These are phyloP conservation scores for Thielaviopsis punctulata DNA, from an alignment of 2,329 filamentous ascomycete genomes.

Conservation along the genomic window DNA sequence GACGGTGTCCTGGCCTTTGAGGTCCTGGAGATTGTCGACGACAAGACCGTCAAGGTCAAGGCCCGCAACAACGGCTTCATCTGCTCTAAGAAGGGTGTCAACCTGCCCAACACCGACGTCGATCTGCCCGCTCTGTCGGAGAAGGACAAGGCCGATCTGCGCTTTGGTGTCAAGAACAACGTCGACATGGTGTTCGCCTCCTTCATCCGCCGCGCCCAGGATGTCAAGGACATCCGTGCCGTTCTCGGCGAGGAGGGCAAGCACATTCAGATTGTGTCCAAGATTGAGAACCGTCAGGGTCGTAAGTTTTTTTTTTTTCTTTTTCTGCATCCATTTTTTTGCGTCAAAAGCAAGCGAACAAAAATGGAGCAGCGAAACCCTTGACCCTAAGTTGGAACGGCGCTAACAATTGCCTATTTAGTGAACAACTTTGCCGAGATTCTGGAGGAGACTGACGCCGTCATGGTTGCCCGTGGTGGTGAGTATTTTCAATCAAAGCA, in stretches of 20 bases:
- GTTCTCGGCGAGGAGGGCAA: conserved; percentile 83
- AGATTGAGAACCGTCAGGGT: conserved; percentile 99
- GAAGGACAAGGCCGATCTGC: conserved; percentile 90
- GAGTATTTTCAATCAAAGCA: not conserved
- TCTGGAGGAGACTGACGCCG: conserved; percentile 85
- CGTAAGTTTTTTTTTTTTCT: conserved; percentile 18
- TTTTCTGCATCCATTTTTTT: not conserved
- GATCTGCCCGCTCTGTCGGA: conserved; percentile 93
- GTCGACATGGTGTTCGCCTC: conserved; percentile 99
- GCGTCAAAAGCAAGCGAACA: not conserved
- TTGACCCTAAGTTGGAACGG: not conserved
- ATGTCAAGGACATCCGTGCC: conserved; percentile 82
- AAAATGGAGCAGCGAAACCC: not conserved
- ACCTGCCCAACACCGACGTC: conserved; percentile 95
- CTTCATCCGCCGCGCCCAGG: conserved; percentile 87
- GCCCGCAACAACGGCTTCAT: conserved; percentile 97
- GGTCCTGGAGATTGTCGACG: conserved; percentile 72
- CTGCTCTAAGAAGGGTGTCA: conserved; percentile 97
- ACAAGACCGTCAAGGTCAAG: conserved; percentile 71
- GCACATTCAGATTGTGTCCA: conserved; percentile 98
- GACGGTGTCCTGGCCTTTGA: conserved; percentile 96
- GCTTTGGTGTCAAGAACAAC: conserved; percentile 93
- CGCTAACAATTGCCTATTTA: conserved; percentile 9
- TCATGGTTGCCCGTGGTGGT: conserved; percentile 96
- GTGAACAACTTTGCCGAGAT: conserved; percentile 99